phyloP scores from a whole-genome alignment of 352 stramenopile genomes.

The Phytophthora pseudosyringae region DNA sequence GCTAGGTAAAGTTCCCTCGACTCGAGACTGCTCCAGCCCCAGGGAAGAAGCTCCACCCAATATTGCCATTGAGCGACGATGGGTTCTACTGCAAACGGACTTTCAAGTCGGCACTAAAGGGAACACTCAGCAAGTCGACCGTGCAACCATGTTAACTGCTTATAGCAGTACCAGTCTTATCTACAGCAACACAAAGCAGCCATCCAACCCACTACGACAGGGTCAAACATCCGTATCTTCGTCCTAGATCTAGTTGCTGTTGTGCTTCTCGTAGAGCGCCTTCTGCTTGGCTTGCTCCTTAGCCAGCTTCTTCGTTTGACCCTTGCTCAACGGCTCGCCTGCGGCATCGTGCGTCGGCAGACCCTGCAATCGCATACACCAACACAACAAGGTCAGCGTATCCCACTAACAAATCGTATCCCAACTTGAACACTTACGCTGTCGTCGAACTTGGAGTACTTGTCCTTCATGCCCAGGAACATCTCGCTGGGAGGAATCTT shows the following conservation, averaged over 20 bases:
- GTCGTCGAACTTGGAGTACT: constrained; percentile 93
- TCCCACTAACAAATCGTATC: background rate
- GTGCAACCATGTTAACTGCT: too few relatives aligned
- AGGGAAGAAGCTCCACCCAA: too few relatives aligned
- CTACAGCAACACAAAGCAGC: constrained; percentile 4
- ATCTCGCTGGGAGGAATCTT: constrained; percentile 94
- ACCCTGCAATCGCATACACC: constrained; percentile 56
- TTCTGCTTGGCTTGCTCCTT: constrained; percentile 98
- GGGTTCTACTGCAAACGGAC: too few relatives aligned
- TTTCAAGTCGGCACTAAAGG: too few relatives aligned
- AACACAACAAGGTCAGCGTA: constrained; percentile 13
- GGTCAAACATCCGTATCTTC: background rate
- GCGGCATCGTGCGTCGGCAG: constrained; percentile 95
- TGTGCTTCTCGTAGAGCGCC: constrained; percentile 87
- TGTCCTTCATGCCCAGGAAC: constrained; percentile 89
- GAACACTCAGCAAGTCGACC: too few relatives aligned
- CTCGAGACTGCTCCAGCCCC: too few relatives aligned
- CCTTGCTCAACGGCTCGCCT: constrained; percentile 96
- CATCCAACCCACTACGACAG: background rate
- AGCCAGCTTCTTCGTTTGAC: constrained; percentile 96
- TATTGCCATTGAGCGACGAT: too few relatives aligned
- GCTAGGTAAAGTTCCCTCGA: too few relatives aligned
- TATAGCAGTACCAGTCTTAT: background rate
- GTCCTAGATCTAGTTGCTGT: constrained; percentile 35
- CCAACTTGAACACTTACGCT: constrained; percentile 43